phyloP scores from a whole-genome alignment of 345 rosid species.

The Salix caprea region DNA sequence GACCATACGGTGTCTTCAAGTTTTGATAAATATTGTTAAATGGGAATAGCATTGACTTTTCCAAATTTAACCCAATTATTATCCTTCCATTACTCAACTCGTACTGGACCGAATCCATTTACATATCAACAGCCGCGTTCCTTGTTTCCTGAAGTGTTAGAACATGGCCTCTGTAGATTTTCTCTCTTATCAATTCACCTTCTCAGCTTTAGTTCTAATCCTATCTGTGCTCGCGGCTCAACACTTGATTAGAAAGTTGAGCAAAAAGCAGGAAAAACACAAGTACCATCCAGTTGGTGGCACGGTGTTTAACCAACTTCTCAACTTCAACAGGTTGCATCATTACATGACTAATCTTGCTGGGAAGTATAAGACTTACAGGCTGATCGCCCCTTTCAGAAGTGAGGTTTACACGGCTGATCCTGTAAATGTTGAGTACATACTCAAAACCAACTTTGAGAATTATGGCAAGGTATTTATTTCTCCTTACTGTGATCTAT shows the following conservation, averaged over 20 bases:
- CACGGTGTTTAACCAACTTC: too few relatives aligned
- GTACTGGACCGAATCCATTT: too few relatives aligned
- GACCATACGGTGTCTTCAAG: too few relatives aligned
- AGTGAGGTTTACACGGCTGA: slow-evolving; percentile 38
- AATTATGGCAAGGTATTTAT: slow-evolving; percentile 35
- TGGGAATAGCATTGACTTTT: too few relatives aligned
- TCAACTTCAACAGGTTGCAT: slow-evolving; percentile 46
- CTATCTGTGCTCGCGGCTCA: slow-evolving; percentile 5
- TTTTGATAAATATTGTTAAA: too few relatives aligned
- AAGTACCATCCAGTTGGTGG: slow-evolving; percentile 50
- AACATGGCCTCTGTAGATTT: not conserved
- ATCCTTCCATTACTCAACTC: too few relatives aligned
- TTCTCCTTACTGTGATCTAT: slow-evolving; percentile 22
- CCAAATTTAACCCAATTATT: too few relatives aligned
- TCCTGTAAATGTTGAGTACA: slow-evolving; percentile 38
- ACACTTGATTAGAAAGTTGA: slow-evolving; percentile 1
- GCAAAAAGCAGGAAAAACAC: slow-evolving; percentile 1
- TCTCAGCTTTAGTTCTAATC: slow-evolving; percentile 19
- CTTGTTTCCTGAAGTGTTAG: not conserved
- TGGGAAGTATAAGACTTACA: slow-evolving; percentile 21
- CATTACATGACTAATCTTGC: slow-evolving; percentile 50
- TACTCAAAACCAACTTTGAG: slow-evolving; percentile 41
- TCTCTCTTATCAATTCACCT: slow-evolving; percentile 8
- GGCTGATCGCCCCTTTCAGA: slow-evolving; percentile 21
- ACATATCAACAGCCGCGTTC: too few relatives aligned